Conservation (phyloP, 1,284 basidiomycete genomes). For the Laetiporus sulphureus region DNA sequence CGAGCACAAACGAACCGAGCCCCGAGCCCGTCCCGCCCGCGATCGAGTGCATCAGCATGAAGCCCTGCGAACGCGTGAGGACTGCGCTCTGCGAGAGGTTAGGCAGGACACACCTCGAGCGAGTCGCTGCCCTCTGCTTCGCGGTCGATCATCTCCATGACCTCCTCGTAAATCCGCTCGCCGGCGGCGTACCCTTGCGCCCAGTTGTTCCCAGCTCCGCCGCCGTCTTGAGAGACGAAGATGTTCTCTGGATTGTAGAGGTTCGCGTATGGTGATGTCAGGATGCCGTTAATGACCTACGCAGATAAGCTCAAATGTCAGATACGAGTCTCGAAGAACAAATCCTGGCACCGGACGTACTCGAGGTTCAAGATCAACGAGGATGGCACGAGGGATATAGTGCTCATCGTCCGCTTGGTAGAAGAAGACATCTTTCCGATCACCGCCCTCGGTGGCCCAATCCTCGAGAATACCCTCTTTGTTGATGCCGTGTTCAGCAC, state of each 20-base stretch:
- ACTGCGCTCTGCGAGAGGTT: neutral
- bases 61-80: slow-evolving; percentile 59
- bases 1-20: slow-evolving; percentile 93
- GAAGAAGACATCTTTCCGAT: slow-evolving; percentile 99
- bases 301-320: neutral
- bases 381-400: slow-evolving; percentile 94
- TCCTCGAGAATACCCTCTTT: slow-evolving; percentile 91
- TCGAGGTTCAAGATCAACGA: slow-evolving; percentile 96
- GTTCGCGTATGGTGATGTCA: slow-evolving; percentile 86
- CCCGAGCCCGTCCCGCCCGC: slow-evolving; percentile 98
- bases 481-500: slow-evolving; percentile 94
- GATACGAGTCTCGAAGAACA: neutral
- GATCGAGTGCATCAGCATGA: slow-evolving; percentile 98
- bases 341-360: too few relatives aligned
- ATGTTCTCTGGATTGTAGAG: slow-evolving; percentile 99
- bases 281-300: slow-evolving; percentile 95
- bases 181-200: slow-evolving; percentile 90
- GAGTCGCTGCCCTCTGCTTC: slow-evolving; percentile 99
- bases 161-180: slow-evolving; percentile 91
- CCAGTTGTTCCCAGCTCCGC: slow-evolving; percentile 99
- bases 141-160: slow-evolving; percentile 99
- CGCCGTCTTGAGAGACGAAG: slow-evolving; percentile 91
- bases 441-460: slow-evolving; percentile 90
- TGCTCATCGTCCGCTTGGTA: slow-evolving; percentile 99
- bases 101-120: slow-evolving; percentile 67